Base-by-base conservation (phyloP, 495 filamentous ascomycete species). In the Podospora sp. region DNA sequence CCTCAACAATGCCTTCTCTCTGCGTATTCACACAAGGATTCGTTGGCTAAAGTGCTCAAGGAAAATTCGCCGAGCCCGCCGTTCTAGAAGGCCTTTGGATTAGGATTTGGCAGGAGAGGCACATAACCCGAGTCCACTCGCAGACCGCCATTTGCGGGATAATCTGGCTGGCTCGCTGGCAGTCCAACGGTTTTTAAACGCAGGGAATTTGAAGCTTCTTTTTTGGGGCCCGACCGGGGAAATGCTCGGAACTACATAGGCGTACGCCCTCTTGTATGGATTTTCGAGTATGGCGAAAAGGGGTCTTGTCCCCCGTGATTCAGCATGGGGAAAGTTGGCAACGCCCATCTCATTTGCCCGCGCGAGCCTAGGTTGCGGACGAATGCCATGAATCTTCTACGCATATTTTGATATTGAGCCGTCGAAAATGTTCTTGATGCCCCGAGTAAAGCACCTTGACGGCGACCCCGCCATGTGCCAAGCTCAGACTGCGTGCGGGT, bases 121-220 rank as follows among this genome's bases (percentile, higher is more conserved):
- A 46, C 11, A 46, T 2, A 46, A 46, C 40, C 40, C 11, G 40
- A 46, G 40, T 22, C 14, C 60, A 26, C 25, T 57, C 33, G 12
- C 52, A 65, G 63, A 65, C 63, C 63, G 63, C 63, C 63, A 65
- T 65, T 65, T 65, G 63, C 63, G 63, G 63, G 63, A 65, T 65
- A 65, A 65, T 65, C 14, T 56, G 53, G 21, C 36, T 33, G 24
- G 1, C 16, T n/a, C n/a, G n/a, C n/a, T n/a, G n/a, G n/a, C n/a
- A n/a, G 27, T 29, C 57, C 25, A 55, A 55, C 21, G n/a, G 52
- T 55, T 55, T 55, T 40, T n/a, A n/a, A 27, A 29, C 25, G 57
- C 9, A 18, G 36, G 20, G 22, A 50, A 24, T 22, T n/a, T 62
- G 60, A 62, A 36, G 60, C 60, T 62, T 62, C 40, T 62, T n/a